These are phyloP conservation scores for Alternaria gansuensis DNA, from an alignment of 2,329 filamentous ascomycete species.

Conservation along the genomic window DNA sequence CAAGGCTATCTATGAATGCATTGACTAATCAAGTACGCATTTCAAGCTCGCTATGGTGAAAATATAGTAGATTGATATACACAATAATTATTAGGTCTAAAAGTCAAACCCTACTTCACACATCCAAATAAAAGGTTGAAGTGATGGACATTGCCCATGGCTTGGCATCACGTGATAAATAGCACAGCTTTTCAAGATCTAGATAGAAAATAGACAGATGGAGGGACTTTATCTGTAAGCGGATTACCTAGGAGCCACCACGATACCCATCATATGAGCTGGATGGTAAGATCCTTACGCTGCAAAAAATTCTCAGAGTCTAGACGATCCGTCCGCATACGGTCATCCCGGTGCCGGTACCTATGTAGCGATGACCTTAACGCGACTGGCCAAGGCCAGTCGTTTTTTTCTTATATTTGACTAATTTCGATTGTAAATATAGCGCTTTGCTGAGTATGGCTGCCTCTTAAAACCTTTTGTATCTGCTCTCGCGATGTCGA, in stretches of 20 bases:
- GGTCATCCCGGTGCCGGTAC: too few species aligned
- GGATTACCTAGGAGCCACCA: accelerated
- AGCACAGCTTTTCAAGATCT: too few species aligned
- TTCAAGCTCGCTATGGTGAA: too few species aligned
- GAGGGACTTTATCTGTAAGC: not conserved
- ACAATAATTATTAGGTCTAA: too few species aligned
- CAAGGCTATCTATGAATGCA: too few species aligned
- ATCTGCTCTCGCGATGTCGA: not conserved
- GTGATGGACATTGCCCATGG: too few species aligned
- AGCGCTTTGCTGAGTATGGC: not conserved
- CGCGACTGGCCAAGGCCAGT: not conserved
- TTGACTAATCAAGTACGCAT: too few species aligned
- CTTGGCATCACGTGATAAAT: too few species aligned
- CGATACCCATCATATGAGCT: not conserved
- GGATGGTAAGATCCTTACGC: accelerated
- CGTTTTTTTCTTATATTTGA: not conserved
- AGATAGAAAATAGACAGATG: too few species aligned
- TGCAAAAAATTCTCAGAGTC: not conserved
- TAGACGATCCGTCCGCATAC: not conserved
- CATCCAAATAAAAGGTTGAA: too few species aligned
- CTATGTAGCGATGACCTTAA: not conserved
- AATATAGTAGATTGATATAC: too few species aligned
- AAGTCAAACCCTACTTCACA: too few species aligned
- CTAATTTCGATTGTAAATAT: not conserved
- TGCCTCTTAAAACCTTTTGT: not conserved